Evolutionary conservation across 352 stramenopile genomes (phyloP).

Genomic region (Thalassiosira ordinaria): DNA sequence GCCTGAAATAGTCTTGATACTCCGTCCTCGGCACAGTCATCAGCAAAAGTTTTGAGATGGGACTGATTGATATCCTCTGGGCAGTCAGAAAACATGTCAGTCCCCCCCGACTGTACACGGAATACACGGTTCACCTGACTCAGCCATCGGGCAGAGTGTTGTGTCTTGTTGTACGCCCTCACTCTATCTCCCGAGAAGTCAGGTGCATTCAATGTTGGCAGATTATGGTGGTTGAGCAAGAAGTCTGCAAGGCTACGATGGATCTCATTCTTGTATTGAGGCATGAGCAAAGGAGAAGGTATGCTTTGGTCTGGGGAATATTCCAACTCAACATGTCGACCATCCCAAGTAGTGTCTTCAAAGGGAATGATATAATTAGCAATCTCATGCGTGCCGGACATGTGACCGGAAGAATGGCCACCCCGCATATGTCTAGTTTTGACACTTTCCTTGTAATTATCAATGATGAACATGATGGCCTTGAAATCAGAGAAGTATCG

Average conservation of each 20-base stretch:
- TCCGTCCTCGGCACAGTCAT: background rate
- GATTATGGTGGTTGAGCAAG: background rate
- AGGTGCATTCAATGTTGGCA: background rate
- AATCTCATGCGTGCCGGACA: background rate
- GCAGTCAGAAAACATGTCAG: background rate
- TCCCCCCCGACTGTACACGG: background rate
- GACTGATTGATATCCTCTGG: background rate
- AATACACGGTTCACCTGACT: background rate
- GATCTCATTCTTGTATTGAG: background rate
- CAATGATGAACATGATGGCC: background rate
- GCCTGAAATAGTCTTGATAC: background rate
- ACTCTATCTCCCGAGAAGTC: background rate
- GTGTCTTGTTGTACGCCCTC: background rate
- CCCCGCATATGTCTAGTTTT: background rate
- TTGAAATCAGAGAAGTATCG: background rate
- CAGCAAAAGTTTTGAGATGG: background rate
- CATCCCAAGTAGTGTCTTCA: background rate
- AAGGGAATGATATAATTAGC: background rate
- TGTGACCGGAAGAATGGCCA: background rate
- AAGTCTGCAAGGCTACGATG: background rate
- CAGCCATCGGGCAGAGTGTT: background rate
- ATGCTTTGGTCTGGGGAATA: background rate
- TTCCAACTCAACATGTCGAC: background rate
- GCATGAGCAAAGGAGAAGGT: background rate
- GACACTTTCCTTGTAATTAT: background rate